Percentiles rank a stretch among this genome's conserved stretches.
Evolutionary conservation across 139 green algal genomes (phyloP).

Genomic region (Microglena sp.): DNA sequence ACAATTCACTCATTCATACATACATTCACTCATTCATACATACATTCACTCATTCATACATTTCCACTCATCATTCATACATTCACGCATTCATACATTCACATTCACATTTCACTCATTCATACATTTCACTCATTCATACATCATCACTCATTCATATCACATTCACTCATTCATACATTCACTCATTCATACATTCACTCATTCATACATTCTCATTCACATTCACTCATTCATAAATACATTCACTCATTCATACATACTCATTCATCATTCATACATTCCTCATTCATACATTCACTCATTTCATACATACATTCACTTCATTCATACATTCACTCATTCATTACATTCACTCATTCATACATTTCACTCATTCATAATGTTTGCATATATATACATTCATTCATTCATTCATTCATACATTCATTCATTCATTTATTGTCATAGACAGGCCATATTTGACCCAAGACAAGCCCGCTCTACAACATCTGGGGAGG

Average conservation of each 20-base stretch:
- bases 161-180: background rate
- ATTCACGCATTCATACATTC: background rate
- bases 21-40: background rate
- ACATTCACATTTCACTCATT: background rate
- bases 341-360: background rate
- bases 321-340: background rate
- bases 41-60: background rate
- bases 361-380: background rate
- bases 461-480: too few species aligned
- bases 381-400: background rate
- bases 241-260: background rate
- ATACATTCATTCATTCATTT: too few species aligned
- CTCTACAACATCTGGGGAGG: too few species aligned
- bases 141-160: background rate
- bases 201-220: background rate
- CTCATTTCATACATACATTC: background rate
- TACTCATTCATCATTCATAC: too few species aligned
- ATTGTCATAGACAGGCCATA: background rate
- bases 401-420: too few species aligned
- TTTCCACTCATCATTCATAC: background rate
- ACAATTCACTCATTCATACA: background rate
- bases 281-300: too few species aligned
- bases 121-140: background rate
- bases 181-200: background rate
- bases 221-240: constrained; percentile 3